Percentiles rank a stretch among this genome's conserved stretches.
These are phyloP conservation scores for Chaetomium fimeti DNA, from an alignment of 495 filamentous ascomycete genomes.

Conservation along the genomic window DNA sequence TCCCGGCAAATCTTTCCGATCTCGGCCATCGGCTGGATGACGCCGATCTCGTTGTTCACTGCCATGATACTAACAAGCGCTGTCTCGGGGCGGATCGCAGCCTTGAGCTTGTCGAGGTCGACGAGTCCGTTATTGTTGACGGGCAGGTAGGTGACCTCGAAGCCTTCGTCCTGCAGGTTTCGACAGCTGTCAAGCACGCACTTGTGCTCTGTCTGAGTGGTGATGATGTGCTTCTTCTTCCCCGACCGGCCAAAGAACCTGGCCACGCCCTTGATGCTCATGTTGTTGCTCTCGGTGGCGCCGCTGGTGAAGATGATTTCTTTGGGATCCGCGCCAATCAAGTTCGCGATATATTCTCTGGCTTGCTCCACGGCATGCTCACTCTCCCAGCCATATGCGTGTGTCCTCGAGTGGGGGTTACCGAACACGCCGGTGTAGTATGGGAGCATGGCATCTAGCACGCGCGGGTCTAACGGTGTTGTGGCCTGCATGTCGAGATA, in stretches of 20 bases:
- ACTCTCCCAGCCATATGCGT: conserved; percentile 98
- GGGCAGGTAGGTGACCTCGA: conserved; percentile 91
- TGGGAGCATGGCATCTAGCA: conserved; percentile 94
- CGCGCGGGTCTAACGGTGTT: conserved; percentile 90
- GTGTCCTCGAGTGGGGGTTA: conserved; percentile 95
- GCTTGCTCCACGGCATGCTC: conserved; percentile 90
- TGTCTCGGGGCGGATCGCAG: conserved; percentile 87
- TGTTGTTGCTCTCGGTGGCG: conserved; percentile 98
- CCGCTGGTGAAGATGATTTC: conserved; percentile 99
- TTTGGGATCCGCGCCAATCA: conserved; percentile 93
- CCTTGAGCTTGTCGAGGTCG: conserved; percentile 81
- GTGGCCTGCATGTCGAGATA: conserved; percentile 99
- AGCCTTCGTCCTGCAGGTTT: conserved; percentile 95
- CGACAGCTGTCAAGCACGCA: conserved; percentile 96
- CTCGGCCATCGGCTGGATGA: conserved; percentile 90
- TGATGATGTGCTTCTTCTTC: conserved; percentile 98
- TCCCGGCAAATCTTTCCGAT: conserved; percentile 89
- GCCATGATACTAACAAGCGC: conserved; percentile 95
- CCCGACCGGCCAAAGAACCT: conserved; percentile 87
- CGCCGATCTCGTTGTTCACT: conserved; percentile 98
- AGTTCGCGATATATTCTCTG: conserved; percentile 72
- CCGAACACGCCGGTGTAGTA: conserved; percentile 92
- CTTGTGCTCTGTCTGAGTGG: conserved; percentile 96
- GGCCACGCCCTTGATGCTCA: conserved; percentile 98
- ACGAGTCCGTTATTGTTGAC: conserved; percentile 82